Percentiles rank a stretch among this genome's conserved stretches.
phyloP scores from a whole-genome alignment of 2,329 filamentous ascomycete species.

The Periconia macrospinosa region DNA sequence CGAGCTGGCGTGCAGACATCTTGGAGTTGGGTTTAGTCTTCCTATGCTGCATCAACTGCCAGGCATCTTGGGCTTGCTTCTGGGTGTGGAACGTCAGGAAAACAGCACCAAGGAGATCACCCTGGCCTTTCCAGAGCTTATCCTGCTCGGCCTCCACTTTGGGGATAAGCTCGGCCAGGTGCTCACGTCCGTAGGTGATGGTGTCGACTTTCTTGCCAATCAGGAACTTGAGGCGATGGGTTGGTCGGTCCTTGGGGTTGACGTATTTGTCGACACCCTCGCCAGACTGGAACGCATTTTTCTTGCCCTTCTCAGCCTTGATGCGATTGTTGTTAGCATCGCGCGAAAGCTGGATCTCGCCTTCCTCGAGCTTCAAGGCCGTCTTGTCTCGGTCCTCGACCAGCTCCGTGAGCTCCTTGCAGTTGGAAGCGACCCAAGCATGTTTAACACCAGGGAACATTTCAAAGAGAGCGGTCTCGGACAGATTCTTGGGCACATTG shows the following conservation, averaged over 20 bases:
- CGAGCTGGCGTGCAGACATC: conserved; percentile 46
- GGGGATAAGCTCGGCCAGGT: conserved; percentile 73
- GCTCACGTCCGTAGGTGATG: conserved; percentile 79
- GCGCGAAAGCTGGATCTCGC: conserved; percentile 48
- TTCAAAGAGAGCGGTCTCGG: conserved; percentile 43
- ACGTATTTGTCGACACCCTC: conserved; percentile 47
- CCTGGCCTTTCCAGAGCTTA: conserved; percentile 67
- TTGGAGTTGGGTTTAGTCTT: conserved; percentile 39
- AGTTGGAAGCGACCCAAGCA: conserved; percentile 52
- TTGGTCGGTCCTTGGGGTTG: conserved; percentile 44
- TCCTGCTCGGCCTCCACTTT: conserved; percentile 69
- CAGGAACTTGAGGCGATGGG: conserved; percentile 45
- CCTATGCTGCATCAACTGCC: conserved; percentile 61
- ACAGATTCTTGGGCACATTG: conserved; percentile 47
- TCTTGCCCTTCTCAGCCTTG: conserved; percentile 60
- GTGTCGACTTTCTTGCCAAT: conserved; percentile 61
- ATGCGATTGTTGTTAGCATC: conserved; percentile 67
- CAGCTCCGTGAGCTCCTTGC: conserved; percentile 48
- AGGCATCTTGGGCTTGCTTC: conserved; percentile 80
- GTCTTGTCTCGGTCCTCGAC: conserved; percentile 48
- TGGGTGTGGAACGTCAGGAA: conserved; percentile 89
- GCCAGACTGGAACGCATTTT: conserved; percentile 47
- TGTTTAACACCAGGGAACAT: conserved; percentile 45
- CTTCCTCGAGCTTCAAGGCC: conserved; percentile 48
- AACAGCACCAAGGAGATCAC: conserved; percentile 70